Percentiles rank a stretch among this genome's conserved stretches.
Conservation (phyloP, 2,329 filamentous ascomycete species). For the Xylaria sp. region DNA sequence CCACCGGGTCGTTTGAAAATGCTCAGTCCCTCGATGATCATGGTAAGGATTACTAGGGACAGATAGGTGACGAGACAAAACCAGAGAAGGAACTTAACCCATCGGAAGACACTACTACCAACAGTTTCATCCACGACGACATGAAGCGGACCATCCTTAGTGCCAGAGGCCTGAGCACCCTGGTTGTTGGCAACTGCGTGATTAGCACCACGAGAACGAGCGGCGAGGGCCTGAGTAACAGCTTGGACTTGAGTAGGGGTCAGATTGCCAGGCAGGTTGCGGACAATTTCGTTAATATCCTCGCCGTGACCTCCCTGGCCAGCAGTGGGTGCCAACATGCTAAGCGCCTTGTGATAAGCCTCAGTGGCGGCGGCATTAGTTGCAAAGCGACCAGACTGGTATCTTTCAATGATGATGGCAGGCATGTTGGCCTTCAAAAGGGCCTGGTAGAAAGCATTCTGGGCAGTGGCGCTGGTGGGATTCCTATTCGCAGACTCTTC, state of each 20-base stretch:
- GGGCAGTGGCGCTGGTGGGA: conserved; percentile 84
- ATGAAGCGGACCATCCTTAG: conserved; percentile 87
- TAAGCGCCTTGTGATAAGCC: conserved; percentile 80
- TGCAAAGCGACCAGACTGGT: conserved; percentile 87
- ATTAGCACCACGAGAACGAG: conserved; percentile 74
- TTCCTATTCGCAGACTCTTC: conserved; percentile 96
- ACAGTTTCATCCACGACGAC: conserved; percentile 94
- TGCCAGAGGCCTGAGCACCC: conserved; percentile 68
- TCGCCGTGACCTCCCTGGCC: conserved; percentile 47
- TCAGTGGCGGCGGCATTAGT: conserved; percentile 81
- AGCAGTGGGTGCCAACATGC: conserved; percentile 51
- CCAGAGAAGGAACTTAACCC: conserved; percentile 85
- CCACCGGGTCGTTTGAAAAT: conserved; percentile 82
- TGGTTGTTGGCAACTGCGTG: conserved; percentile 63
- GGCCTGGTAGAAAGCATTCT: conserved; percentile 94
- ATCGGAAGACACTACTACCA: conserved; percentile 83
- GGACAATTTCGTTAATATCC: conserved; percentile 44
- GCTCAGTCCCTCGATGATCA: conserved; percentile 84
- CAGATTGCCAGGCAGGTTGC: conserved; percentile 57
- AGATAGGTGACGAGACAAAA: conserved; percentile 85
- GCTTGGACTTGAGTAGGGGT: conserved; percentile 76
- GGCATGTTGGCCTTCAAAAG: conserved; percentile 93
- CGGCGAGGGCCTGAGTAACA: conserved; percentile 83
- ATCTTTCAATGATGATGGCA: conserved; percentile 89
- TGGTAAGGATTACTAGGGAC: conserved; percentile 79